Evolutionary conservation across 2,329 filamentous ascomycete species (phyloP).

Genomic region (Parastagonospora nodorum): DNA sequence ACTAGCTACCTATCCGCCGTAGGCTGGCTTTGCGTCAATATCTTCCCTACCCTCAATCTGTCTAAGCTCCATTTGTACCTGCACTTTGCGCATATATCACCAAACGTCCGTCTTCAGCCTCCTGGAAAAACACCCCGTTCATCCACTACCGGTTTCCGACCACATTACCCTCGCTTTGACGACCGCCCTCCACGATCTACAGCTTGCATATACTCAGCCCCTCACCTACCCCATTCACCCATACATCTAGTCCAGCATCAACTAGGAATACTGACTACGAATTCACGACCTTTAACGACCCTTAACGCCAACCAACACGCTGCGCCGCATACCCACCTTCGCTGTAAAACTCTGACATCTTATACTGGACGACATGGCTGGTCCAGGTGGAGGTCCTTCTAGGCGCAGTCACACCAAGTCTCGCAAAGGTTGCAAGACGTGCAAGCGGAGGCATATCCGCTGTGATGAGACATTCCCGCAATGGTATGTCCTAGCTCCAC

Average conservation of each 20-base stretch:
- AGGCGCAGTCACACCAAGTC: constrained; percentile 95
- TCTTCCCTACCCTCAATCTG: constrained; percentile 35
- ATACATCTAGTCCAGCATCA: constrained; percentile 12
- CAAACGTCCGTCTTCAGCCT: constrained; percentile 39
- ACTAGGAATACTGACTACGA: constrained; percentile 14
- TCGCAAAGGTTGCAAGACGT: constrained; percentile 96
- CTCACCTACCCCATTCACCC: constrained; percentile 30
- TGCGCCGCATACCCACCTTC: constrained; percentile 21
- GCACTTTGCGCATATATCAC: constrained; percentile 41
- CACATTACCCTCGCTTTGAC: constrained; percentile 40
- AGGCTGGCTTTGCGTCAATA: constrained; percentile 35
- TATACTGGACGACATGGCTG: constrained; percentile 68
- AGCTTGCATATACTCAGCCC: constrained; percentile 41
- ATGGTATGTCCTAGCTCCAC: constrained; percentile 67
- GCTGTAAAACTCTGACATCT: constrained; percentile 10
- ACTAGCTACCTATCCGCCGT: constrained; percentile 28
- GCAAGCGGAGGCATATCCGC: constrained; percentile 95
- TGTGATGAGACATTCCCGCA: constrained; percentile 98
- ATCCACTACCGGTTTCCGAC: constrained; percentile 40
- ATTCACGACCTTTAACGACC: constrained; percentile 16
- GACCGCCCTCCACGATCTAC: constrained; percentile 36
- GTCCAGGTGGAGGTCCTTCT: constrained; percentile 92
- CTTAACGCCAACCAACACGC: constrained; percentile 13
- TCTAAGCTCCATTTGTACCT: constrained; percentile 37
- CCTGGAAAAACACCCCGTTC: constrained; percentile 29